Conservation (phyloP, 1,139 yeast species). For the Pichia sp. region DNA sequence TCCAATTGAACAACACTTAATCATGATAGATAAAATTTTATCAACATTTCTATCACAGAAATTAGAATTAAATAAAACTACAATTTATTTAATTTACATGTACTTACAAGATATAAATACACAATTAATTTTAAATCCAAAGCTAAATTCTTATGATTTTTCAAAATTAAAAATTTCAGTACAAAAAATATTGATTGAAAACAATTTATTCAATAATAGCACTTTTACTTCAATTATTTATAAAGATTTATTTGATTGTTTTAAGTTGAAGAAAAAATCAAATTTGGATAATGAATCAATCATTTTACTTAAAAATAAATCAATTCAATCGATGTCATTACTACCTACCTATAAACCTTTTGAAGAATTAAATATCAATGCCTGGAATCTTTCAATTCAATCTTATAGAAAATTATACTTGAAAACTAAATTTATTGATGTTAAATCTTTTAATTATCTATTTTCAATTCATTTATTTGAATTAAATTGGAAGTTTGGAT, state of each 20-base stretch:
- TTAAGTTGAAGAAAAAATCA: background rate
- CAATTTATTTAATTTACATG: slow-evolving; percentile 8
- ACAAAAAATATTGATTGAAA: background rate
- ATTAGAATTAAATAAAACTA: slow-evolving; percentile 2
- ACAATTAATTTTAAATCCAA: background rate
- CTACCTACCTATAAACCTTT: background rate
- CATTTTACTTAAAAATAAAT: background rate
- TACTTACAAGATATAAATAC: background rate
- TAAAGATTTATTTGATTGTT: slow-evolving; percentile 2
- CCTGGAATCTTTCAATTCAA: background rate
- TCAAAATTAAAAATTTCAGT: background rate
- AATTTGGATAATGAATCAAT: too few species aligned
- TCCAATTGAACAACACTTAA: background rate
- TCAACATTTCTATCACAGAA: background rate
- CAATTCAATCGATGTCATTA: background rate
- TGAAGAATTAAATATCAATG: background rate
- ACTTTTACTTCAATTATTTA: slow-evolving; percentile 1
- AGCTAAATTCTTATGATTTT: too few species aligned
- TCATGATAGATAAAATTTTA: slow-evolving; percentile 1
- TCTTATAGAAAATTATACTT: slow-evolving; percentile 1
- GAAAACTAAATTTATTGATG: slow-evolving; percentile 1
- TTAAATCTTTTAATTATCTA: background rate
- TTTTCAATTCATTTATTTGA: background rate
- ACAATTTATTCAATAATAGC: background rate
- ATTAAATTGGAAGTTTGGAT: slow-evolving; percentile 7